Conservation (phyloP, 2,329 filamentous ascomycete species). For the Ophiostoma sp. region DNA sequence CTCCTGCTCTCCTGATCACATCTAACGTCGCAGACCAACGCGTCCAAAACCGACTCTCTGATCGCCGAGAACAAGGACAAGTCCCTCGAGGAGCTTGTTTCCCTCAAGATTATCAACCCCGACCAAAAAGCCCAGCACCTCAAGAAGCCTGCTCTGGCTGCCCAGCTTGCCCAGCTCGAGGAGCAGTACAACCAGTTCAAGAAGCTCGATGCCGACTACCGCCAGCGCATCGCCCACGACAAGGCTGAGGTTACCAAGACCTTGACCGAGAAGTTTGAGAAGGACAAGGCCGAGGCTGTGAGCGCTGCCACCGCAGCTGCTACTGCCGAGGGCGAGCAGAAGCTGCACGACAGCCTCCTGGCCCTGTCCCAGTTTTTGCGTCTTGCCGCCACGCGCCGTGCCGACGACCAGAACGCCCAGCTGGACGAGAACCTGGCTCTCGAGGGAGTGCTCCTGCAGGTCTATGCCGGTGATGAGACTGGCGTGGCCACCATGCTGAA, state of each 20-base stretch:
- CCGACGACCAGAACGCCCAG: constrained; percentile 59
- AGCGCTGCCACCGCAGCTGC: constrained; percentile 52
- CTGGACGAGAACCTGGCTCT: constrained; percentile 73
- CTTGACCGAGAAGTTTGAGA: constrained; percentile 46
- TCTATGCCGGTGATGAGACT: constrained; percentile 71
- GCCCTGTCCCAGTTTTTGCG: constrained; percentile 73
- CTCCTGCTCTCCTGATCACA: constrained; percentile 1
- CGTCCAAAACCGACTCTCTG: constrained; percentile 65
- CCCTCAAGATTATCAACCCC: constrained; percentile 66
- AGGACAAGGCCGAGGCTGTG: constrained; percentile 44
- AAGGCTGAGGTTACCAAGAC: constrained; percentile 57
- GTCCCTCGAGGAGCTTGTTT: constrained; percentile 67
- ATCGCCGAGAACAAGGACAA: constrained; percentile 64
- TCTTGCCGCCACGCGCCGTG: constrained; percentile 68
- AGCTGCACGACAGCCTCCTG: constrained; percentile 60
- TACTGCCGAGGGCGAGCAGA: constrained; percentile 48
- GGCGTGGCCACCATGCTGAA: constrained; percentile 72
- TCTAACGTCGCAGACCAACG: constrained; percentile 50
- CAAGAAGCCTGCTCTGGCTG: constrained; percentile 68
- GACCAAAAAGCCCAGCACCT: constrained; percentile 72
- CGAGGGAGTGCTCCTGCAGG: constrained; percentile 70
- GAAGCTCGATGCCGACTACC: constrained; percentile 69
- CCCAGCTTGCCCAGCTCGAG: constrained; percentile 63
- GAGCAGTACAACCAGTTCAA: constrained; percentile 69
- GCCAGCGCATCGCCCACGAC: constrained; percentile 51